Percentiles rank a stretch among this genome's conserved stretches.
Evolutionary conservation across 352 stramenopile genomes (phyloP).

Genomic region (Phytophthora sojae): DNA sequence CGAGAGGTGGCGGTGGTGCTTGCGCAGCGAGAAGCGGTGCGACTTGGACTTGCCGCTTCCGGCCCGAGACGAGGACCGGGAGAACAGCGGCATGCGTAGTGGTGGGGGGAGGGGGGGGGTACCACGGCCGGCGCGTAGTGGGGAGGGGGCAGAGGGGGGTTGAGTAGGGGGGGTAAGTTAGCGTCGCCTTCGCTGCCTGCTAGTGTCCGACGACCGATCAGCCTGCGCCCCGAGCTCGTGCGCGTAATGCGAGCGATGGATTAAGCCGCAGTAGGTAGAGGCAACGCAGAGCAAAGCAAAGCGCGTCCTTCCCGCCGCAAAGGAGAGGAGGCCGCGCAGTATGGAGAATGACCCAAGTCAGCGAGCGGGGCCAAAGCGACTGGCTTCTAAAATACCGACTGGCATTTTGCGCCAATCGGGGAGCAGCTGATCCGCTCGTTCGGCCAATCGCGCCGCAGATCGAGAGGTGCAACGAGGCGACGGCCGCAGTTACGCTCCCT

Average conservation of each 20-base stretch:
- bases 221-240: no score
- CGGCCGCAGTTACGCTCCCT: background rate
- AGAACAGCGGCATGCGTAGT: conserved; percentile 72
- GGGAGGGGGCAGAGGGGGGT: background rate
- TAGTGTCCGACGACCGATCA: no score
- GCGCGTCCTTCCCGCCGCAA: conserved; percentile 17
- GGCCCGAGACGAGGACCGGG: conserved; percentile 45
- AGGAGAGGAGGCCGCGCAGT: conserved; percentile 18
- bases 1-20: conserved; percentile 47
- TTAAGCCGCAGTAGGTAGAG: no score
- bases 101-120: conserved; percentile 7
- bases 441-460: conserved; percentile 19
- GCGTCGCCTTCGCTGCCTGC: background rate
- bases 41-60: conserved; percentile 50
- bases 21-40: conserved; percentile 74
- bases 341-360: conserved; percentile 39
- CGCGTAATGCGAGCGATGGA: no score
- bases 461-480: conserved; percentile 27
- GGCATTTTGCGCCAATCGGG: conserved; percentile 32
- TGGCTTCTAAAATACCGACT: conserved; percentile 43
- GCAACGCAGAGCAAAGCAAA: conserved; percentile 10
- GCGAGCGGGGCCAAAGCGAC: conserved; percentile 10
- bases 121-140: conserved; percentile 23
- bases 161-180: background rate
- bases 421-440: background rate